Conservation (phyloP, 106 monocot genomes). For the Dioscorea alata region DNA sequence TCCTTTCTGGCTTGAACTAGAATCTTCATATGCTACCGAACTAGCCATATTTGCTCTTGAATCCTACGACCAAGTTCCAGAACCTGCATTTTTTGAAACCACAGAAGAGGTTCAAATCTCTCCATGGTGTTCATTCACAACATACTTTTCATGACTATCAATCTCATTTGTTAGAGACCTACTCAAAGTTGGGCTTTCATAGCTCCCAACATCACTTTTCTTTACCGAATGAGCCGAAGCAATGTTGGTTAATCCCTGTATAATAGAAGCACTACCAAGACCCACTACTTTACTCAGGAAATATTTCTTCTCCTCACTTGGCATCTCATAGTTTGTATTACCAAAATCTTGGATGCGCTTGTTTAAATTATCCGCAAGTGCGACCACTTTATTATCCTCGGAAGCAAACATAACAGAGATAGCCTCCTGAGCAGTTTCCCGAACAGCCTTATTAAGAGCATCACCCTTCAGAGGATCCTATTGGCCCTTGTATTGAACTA, state of each 20-base stretch:
- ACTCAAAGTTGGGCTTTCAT: constrained; percentile 71
- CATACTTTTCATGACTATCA: constrained; percentile 44
- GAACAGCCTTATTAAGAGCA: constrained; percentile 93
- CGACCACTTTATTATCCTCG: constrained; percentile 49
- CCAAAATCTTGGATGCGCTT: constrained; percentile 96
- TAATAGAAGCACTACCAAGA: constrained; percentile 68
- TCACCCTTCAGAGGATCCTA: constrained; percentile 89
- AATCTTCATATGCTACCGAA: constrained; percentile 37
- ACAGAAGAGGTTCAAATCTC: constrained; percentile 44
- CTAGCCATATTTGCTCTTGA: constrained; percentile 17
- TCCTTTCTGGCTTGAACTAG: constrained; percentile 27
- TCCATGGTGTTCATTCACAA: constrained; percentile 28
- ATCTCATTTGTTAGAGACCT: constrained; percentile 81
- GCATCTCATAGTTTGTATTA: constrained; percentile 77
- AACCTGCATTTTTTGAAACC: constrained; percentile 21
- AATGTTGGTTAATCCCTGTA: constrained; percentile 75
- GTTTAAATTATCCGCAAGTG: constrained; percentile 41
- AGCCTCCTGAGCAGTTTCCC: constrained; percentile 88
- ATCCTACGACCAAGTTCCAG: constrained; percentile 51
- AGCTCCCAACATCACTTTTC: constrained; percentile 71
- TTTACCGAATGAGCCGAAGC: constrained; percentile 64
- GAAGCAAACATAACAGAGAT: constrained; percentile 68
- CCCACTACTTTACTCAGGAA: constrained; percentile 93
- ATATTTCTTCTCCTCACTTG: constrained; percentile 78
- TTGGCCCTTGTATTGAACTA: constrained; percentile 88